A percentile compares a stretch with the other conserved stretches of the same genome.
phyloP scores from a whole-genome alignment of 148 eudicot species.

The Cornus florida region DNA sequence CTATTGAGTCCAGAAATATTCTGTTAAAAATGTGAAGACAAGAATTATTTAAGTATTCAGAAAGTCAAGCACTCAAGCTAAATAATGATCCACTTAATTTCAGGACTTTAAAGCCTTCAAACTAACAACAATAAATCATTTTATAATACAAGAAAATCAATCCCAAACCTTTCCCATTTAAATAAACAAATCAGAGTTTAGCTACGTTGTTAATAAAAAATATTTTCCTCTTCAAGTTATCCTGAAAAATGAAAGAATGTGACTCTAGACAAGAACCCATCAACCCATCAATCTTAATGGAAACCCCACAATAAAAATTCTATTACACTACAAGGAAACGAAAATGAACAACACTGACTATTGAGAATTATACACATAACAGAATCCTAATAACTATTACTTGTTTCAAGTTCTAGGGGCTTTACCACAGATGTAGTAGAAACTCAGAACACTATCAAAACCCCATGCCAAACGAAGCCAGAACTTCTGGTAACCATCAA shows the following conservation, averaged over 20 bases:
- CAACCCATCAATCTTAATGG: background rate
- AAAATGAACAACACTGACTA: background rate
- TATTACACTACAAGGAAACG: background rate
- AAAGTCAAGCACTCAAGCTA: background rate
- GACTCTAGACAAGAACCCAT: background rate
- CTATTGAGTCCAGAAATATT: background rate
- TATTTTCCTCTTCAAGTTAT: too few relatives aligned
- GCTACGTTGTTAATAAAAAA: background rate
- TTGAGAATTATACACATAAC: background rate
- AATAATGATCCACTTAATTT: background rate
- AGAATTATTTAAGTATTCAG: background rate
- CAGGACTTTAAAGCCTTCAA: background rate
- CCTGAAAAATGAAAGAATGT: background rate
- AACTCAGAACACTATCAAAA: constrained; percentile 68
- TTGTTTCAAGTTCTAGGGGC: constrained; percentile 11
- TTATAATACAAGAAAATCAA: background rate
- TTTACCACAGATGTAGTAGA: constrained; percentile 90
- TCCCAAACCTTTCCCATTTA: background rate
- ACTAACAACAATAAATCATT: background rate
- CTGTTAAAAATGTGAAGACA: background rate
- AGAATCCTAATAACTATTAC: background rate
- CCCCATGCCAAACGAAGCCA: constrained; percentile 85
- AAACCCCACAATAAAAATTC: background rate
- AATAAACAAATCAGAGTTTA: background rate
- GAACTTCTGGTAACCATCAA: constrained; percentile 70